Evolutionary conservation across 2,329 filamentous ascomycete species (phyloP).

Genomic region (Cryphonectria japonica): DNA sequence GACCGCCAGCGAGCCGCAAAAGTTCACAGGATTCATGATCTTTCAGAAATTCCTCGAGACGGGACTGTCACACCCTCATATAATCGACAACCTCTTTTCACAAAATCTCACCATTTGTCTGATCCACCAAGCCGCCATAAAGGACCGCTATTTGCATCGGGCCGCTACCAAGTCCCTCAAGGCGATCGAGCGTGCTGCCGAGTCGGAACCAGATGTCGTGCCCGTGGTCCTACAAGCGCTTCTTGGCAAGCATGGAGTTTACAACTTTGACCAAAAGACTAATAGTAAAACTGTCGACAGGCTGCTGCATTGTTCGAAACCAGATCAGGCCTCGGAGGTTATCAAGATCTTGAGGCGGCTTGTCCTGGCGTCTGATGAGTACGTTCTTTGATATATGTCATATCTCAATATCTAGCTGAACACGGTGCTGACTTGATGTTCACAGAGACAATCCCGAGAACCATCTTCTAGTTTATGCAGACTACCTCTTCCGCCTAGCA

Average conservation of each 20-base stretch:
- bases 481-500: slow-evolving; percentile 58
- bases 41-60: slow-evolving; percentile 74
- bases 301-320: slow-evolving; percentile 46
- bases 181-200: slow-evolving; percentile 66
- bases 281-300: slow-evolving; percentile 59
- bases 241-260: slow-evolving; percentile 69
- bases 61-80: slow-evolving; percentile 51
- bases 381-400: slow-evolving; percentile 24
- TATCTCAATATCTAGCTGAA: neutral
- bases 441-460: slow-evolving; percentile 34
- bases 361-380: slow-evolving; percentile 41
- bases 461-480: slow-evolving; percentile 54
- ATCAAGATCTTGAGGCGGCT: slow-evolving; percentile 25
- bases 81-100: slow-evolving; percentile 70
- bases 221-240: slow-evolving; percentile 66
- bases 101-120: slow-evolving; percentile 81
- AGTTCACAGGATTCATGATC: slow-evolving; percentile 88
- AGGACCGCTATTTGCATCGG: slow-evolving; percentile 78
- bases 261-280: slow-evolving; percentile 85
- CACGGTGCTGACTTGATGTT: neutral
- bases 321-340: slow-evolving; percentile 19
- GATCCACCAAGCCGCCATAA: slow-evolving; percentile 78
- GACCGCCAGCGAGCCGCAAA: slow-evolving; percentile 82
- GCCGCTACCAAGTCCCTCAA: slow-evolving; percentile 79
- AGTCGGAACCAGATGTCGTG: slow-evolving; percentile 63